phyloP scores from a whole-genome alignment of 371 early-diverging fungal species.

The Mortierella sp. region DNA sequence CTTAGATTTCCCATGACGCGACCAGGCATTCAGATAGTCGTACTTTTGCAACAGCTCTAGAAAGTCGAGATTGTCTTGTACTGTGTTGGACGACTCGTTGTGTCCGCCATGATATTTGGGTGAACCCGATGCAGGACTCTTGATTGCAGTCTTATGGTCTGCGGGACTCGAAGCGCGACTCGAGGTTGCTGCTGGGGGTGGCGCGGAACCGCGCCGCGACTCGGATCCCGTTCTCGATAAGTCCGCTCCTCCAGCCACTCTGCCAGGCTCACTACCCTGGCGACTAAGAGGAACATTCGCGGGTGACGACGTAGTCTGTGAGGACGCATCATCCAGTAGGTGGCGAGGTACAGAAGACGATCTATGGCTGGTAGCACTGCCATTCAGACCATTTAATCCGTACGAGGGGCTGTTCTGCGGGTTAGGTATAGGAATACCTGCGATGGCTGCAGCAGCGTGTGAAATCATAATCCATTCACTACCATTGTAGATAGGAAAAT shows the following conservation, averaged over 20 bases:
- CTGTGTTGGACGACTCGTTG: conserved; percentile 25
- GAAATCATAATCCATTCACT: conserved; percentile 50
- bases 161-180: conserved; percentile 43
- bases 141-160: conserved; percentile 18
- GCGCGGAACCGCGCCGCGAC: conserved; percentile 41
- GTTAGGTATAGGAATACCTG: conserved; percentile 42
- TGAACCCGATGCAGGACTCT: conserved; percentile 33
- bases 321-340: conserved; percentile 21
- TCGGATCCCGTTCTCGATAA: conserved; percentile 33
- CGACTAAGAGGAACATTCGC: conserved; percentile 20
- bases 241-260: conserved; percentile 5
- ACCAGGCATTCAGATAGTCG: conserved; percentile 41
- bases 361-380: conserved; percentile 10
- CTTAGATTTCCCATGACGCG: conserved; percentile 43
- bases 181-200: conserved; percentile 6
- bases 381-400: conserved; percentile 2
- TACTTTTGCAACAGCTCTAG: conserved; percentile 46
- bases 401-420: conserved; percentile 37
- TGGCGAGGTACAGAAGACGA: conserved; percentile 16
- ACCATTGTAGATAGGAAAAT: conserved; percentile 51
- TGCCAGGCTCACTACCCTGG: conserved; percentile 30
- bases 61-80: conserved; percentile 39
- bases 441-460: conserved; percentile 28
- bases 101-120: conserved; percentile 19
- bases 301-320: conserved; percentile 20